These are phyloP conservation scores for Candida ulmi DNA, from an alignment of 805 yeast genomes.

Conservation along the genomic window DNA sequence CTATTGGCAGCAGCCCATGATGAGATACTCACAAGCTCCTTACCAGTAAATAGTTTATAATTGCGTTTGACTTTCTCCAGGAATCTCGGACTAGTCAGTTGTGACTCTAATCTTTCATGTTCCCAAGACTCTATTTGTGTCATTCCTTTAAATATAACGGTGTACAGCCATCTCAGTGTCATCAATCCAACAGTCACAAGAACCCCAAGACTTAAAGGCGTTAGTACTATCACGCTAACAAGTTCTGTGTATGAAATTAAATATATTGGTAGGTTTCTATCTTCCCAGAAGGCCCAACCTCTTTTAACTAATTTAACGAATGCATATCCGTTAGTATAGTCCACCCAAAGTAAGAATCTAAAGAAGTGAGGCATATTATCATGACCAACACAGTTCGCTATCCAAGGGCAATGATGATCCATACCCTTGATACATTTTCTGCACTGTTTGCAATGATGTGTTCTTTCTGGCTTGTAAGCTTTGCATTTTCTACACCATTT, in stretches of 20 bases:
- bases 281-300: constrained; percentile 38
- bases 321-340: constrained; percentile 43
- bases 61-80: constrained; percentile 45
- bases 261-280: constrained; percentile 50
- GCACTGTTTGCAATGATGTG: constrained; percentile 84
- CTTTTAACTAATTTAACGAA: constrained; percentile 36
- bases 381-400: constrained; percentile 84
- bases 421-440: constrained; percentile 69
- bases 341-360: constrained; percentile 67
- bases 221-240: constrained; percentile 45
- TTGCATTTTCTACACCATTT: constrained; percentile 73
- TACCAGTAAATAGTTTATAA: constrained; percentile 26
- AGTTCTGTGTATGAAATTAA: constrained; percentile 48
- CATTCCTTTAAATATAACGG: constrained; percentile 56
- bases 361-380: constrained; percentile 73
- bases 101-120: constrained; percentile 68
- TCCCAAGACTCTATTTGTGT: constrained; percentile 96
- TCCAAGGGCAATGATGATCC: constrained; percentile 98
- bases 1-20: constrained; percentile 19
- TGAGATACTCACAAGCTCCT: constrained; percentile 11
- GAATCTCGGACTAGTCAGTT: constrained; percentile 49
- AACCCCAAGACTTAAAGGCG: constrained; percentile 56
- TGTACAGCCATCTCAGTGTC: constrained; percentile 53
- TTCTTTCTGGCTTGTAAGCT: constrained; percentile 69
- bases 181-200: constrained; percentile 53